Evolutionary conservation across 306 rosid species (phyloP).

Genomic region (Luffa aegyptiaca): DNA sequence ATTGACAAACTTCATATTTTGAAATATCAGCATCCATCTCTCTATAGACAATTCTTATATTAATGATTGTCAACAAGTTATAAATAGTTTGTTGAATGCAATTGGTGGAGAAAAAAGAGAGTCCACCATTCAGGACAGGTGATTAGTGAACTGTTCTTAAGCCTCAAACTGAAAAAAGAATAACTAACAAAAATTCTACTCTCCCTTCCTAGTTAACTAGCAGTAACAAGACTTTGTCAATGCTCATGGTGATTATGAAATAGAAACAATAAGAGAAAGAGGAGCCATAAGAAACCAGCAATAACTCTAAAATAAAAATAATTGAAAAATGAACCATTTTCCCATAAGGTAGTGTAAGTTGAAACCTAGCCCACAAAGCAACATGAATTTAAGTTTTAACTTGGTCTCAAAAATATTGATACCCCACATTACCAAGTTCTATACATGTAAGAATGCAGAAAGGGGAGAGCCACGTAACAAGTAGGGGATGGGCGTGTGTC

Average conservation of each 20-base stretch:
- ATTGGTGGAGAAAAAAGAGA: neutral
- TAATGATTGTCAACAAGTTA: neutral
- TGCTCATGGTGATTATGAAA: neutral
- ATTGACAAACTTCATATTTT: neutral
- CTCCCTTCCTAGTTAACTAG: neutral
- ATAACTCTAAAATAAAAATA: neutral
- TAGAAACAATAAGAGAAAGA: neutral
- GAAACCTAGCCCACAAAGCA: neutral
- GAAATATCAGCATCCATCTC: neutral
- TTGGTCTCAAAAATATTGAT: neutral
- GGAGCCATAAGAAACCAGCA: neutral
- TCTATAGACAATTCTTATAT: neutral
- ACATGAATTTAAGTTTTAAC: neutral
- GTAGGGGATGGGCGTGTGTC: neutral
- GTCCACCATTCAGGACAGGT: neutral
- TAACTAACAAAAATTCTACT: neutral
- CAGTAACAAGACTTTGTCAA: neutral
- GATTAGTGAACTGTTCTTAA: neutral
- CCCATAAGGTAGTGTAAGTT: neutral
- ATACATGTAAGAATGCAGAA: neutral
- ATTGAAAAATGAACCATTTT: neutral
- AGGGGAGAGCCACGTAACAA: neutral
- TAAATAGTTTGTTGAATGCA: neutral
- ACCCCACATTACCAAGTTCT: neutral
- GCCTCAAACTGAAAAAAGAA: neutral